Evolutionary conservation across 2,329 filamentous ascomycete genomes (phyloP), one percentile per base, ranked within the genome.

Genomic region (Calonectria pauciramosa): DNA sequence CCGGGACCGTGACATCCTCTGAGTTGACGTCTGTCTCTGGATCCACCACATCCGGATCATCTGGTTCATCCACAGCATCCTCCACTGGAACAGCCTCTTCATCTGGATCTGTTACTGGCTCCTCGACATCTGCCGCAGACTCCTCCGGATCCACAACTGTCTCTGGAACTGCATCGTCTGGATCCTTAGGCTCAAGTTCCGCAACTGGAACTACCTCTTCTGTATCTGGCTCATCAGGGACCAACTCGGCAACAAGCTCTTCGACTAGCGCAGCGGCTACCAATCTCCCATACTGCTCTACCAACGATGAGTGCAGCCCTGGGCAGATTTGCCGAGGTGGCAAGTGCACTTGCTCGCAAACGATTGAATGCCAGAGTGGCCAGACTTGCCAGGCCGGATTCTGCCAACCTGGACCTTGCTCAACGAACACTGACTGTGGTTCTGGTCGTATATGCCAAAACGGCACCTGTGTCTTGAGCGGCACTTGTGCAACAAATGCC

Each of bases 381-480:
- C 56, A 63, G 23, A 63, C 56, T 2, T 63, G 56, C 36, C 56
- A 63, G 14, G 56, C 56, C 9, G 56, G 56, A 41, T 63, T 63
- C 56, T 63, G 56, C 16, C 38, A 41, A 20, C 14, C 56, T 13
- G 56, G 56, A 11, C 30, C 64, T 8, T 72, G 70, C 26, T 28
- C 64, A 2, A 36, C 32, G 23, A 44, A 72, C 11, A 23, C 54
- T 4, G 54, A 72, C 10, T 72, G 70, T n/a, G 54, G 41, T 10
- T 64, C 64, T 18, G 70, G 70, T 18, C 28, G 68, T 11, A 64
- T 20, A 1, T 72, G 70, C n/a, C 20, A 44, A 3, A 47, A 49
- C 20, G 70, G 70, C 5, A 47, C 18, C 18, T 72, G 71, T 18
- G 34, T 56, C 28, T 63, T 63, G 56, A 20, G 23, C 36, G 56